Evolutionary conservation across 164 flowering plant species (phyloP).

Genomic region (Platanus orientalis): DNA sequence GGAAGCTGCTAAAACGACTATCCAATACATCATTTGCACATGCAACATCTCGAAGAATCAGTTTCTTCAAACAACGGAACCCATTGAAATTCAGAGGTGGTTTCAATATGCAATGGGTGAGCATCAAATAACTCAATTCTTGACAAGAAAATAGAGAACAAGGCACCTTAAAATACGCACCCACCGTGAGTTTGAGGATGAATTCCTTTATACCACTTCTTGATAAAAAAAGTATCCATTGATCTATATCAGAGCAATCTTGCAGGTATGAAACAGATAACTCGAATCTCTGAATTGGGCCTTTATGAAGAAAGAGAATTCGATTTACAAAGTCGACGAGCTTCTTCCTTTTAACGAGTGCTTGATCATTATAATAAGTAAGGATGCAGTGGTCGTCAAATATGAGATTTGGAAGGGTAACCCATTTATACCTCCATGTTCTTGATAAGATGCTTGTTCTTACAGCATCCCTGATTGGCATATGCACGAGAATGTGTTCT

Average conservation of each 20-base stretch:
- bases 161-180: conserved; percentile 50
- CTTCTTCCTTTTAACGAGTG: conserved; percentile 7
- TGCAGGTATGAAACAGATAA: conserved; percentile 28
- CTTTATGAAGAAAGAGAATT: conserved; percentile 56
- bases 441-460: conserved; percentile 59
- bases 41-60: conserved; percentile 49
- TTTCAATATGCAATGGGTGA: conserved; percentile 52
- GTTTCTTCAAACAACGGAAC: conserved; percentile 39
- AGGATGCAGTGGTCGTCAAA: conserved; percentile 43
- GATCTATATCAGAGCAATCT: conserved; percentile 53
- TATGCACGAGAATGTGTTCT: conserved; percentile 46
- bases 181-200: conserved; percentile 45
- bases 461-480: conserved; percentile 67
- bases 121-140: conserved; percentile 46
- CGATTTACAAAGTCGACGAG: conserved; percentile 40
- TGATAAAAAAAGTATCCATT: conserved; percentile 64
- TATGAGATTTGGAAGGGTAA: conserved; percentile 40
- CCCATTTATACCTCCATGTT: conserved; percentile 69
- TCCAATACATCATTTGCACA: conserved; percentile 39
- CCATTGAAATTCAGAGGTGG: conserved; percentile 48
- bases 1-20: background rate
- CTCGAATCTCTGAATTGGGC: conserved; percentile 63
- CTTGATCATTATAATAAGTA: conserved; percentile 14
- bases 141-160: conserved; percentile 50
- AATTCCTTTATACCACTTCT: conserved; percentile 49